A percentile compares a stretch with the other conserved stretches of the same genome.
Conservation (phyloP, 2,329 filamentous ascomycete genomes). For the Torrubiella hemipterigena region DNA sequence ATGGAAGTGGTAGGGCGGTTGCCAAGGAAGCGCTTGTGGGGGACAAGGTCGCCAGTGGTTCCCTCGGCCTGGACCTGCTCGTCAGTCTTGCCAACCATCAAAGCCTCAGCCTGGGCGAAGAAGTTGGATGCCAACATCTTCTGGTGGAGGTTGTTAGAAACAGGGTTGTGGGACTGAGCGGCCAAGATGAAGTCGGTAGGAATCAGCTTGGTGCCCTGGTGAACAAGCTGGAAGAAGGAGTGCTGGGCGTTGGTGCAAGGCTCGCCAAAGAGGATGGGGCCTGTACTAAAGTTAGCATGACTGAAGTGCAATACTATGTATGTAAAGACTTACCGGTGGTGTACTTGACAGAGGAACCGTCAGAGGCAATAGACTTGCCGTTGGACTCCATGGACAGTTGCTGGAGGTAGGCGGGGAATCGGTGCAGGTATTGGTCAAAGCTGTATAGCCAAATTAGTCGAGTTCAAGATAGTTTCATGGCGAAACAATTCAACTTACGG, state of each 20-base stretch:
- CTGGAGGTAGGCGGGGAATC: constrained; percentile 97
- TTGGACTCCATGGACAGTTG: constrained; percentile 99
- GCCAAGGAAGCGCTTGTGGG: constrained; percentile 98
- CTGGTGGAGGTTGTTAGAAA: constrained; percentile 86
- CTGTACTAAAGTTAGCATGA: constrained; percentile 16
- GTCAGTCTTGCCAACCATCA: constrained; percentile 83
- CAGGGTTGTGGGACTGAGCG: constrained; percentile 91
- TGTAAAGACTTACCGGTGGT: constrained; percentile 52
- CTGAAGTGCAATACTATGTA: neutral
- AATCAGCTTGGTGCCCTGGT: constrained; percentile 98
- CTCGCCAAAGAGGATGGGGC: constrained; percentile 92
- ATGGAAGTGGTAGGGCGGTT: constrained; percentile 97
- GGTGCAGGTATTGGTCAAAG: constrained; percentile 98
- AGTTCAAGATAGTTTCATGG: constrained; percentile 1
- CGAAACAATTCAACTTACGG: constrained; percentile 47
- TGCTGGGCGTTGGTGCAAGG: constrained; percentile 98
- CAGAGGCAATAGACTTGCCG: constrained; percentile 90
- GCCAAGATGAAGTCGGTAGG: constrained; percentile 97
- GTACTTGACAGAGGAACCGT: constrained; percentile 86
- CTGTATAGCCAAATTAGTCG: constrained; percentile 25
- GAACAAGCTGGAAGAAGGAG: constrained; percentile 98
- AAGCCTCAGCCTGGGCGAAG: constrained; percentile 76
- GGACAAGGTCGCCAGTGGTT: constrained; percentile 61
- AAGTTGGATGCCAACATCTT: constrained; percentile 92
- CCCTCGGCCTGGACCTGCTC: constrained; percentile 70